Evolutionary conservation across 2,329 filamentous ascomycete genomes (phyloP).

Genomic region (Venturia oleaginea): DNA sequence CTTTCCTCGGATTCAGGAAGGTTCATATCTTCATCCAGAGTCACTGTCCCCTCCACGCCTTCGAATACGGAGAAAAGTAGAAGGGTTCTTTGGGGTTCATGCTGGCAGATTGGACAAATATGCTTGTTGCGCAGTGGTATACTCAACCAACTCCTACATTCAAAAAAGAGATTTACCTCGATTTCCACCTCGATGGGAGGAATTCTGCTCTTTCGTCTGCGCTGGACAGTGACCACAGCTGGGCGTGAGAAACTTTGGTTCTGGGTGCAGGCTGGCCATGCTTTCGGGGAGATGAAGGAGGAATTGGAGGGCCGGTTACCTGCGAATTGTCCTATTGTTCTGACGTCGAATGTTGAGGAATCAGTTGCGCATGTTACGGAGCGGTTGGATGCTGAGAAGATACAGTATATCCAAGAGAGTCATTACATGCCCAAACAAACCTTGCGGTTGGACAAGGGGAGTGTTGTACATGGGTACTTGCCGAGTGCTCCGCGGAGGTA

Average conservation of each 20-base stretch:
- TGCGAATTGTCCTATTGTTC: neutral
- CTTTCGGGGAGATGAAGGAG: neutral
- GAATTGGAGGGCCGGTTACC: neutral
- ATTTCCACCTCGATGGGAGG: neutral
- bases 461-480: no score
- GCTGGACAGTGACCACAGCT: neutral
- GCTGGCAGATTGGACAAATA: neutral
- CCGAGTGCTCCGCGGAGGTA: no score
- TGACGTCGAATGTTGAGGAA: neutral
- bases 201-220: neutral
- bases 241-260: neutral
- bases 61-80: neutral
- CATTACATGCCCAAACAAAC: no score
- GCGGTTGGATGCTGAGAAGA: neutral
- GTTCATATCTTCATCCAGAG: neutral
- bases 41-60: neutral
- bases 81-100: neutral
- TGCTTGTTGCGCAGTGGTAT: neutral
- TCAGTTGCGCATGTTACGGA: neutral
- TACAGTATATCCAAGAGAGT: neutral
- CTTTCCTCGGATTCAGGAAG: neutral
- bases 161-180: neutral
- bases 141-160: neutral
- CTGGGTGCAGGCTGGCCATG: neutral
- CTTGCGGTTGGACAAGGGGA: no score